A percentile compares a stretch with the other conserved stretches of the same genome.
These are phyloP conservation scores for Botryotinia globosa DNA, from an alignment of 2,329 filamentous ascomycete species.

Conservation along the genomic window DNA sequence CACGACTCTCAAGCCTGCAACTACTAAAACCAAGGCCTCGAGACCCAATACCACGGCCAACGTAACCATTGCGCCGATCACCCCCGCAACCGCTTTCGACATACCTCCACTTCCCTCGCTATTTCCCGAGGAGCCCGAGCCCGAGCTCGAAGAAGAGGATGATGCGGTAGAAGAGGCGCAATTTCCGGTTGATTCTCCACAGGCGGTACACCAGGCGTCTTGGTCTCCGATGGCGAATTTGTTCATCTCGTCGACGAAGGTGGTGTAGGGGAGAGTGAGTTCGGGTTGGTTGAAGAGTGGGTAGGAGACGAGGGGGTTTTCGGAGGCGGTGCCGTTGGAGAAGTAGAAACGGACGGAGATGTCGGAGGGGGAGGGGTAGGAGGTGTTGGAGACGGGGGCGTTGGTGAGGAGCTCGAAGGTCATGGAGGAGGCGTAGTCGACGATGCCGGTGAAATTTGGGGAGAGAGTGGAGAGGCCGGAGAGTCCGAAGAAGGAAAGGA, in stretches of 20 bases:
- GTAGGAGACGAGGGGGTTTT: conserved; percentile 45
- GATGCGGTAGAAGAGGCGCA: conserved; percentile 48
- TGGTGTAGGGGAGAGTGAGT: conserved; percentile 61
- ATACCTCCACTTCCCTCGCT: conserved; percentile 42
- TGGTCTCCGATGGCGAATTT: conserved; percentile 66
- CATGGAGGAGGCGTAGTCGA: conserved; percentile 83
- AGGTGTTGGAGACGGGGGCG: conserved; percentile 43
- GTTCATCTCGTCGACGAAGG: conserved; percentile 62
- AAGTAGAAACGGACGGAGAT: conserved; percentile 61
- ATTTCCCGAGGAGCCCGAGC: conserved; percentile 20
- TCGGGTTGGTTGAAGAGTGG: conserved; percentile 59
- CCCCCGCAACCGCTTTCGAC: conserved; percentile 71
- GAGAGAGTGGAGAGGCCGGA: conserved; percentile 51
- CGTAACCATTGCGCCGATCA: conserved; percentile 72
- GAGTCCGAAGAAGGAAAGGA: conserved; percentile 63
- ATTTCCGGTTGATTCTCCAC: conserved; percentile 67
- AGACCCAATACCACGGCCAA: conserved; percentile 60
- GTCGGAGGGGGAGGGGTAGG: conserved; percentile 51
- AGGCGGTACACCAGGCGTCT: conserved; percentile 69
- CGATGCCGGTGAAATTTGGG: conserved; percentile 68
- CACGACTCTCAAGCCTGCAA: conserved; percentile 57
- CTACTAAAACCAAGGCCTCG: conserved; percentile 51
- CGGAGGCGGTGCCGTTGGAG: conserved; percentile 54
- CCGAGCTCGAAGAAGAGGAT: conserved; percentile 33
- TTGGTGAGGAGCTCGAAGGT: conserved; percentile 68